Evolutionary conservation across 2,329 filamentous ascomycete species (phyloP).

Genomic region (Colletotrichum abscissum): DNA sequence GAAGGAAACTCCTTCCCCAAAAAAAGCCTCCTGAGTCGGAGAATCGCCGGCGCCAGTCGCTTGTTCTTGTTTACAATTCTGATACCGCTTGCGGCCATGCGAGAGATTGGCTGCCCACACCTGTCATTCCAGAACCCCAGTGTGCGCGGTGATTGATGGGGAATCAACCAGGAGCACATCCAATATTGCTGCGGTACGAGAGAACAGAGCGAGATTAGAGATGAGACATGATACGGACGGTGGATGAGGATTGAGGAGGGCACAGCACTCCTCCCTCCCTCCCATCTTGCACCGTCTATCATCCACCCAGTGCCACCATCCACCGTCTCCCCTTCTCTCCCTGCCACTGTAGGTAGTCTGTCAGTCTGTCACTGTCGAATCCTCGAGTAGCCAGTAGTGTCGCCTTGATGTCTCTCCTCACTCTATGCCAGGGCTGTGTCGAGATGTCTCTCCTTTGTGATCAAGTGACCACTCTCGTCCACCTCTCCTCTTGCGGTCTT

Average conservation of each 20-base stretch:
- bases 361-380: background rate
- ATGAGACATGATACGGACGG: background rate
- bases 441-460: slow-evolving; percentile 25
- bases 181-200: slow-evolving; percentile 23
- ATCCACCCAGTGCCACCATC: too few relatives aligned
- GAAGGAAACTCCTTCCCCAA: background rate
- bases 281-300: background rate
- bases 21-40: slow-evolving; percentile 7
- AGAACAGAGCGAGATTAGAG: slow-evolving; percentile 26
- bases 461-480: slow-evolving; percentile 23
- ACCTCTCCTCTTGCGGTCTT: slow-evolving; percentile 3
- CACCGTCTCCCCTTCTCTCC: slow-evolving; percentile 2
- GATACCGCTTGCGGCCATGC: slow-evolving; percentile 25
- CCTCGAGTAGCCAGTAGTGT: background rate
- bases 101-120: slow-evolving; percentile 33
- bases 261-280: slow-evolving; percentile 9
- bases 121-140: slow-evolving; percentile 33
- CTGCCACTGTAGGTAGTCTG: slow-evolving; percentile 5
- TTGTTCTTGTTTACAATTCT: slow-evolving; percentile 3
- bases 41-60: background rate
- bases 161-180: slow-evolving; percentile 2
- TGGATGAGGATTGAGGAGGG: too few relatives aligned
- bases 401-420: background rate
- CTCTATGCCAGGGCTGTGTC: slow-evolving; percentile 6
- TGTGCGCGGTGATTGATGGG: slow-evolving; percentile 19